Base-by-base conservation (phyloP, 345 rosid species). In the Eutrema heterophyllum region DNA sequence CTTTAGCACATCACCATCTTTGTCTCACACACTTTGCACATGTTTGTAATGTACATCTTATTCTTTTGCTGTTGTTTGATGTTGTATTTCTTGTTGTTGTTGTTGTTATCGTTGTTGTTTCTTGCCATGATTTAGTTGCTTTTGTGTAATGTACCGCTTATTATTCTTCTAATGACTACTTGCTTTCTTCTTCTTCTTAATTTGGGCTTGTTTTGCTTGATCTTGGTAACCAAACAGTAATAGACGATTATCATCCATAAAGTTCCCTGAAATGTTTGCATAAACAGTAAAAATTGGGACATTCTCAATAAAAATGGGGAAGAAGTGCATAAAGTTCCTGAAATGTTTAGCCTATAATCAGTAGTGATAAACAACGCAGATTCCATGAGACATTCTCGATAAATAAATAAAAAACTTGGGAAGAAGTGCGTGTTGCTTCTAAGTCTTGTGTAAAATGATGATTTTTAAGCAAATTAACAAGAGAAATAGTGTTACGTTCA, bases 41-140 rank as follows among this genome's bases (percentile, higher is more conserved):
- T 73, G 49, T 35, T 55, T 73, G 77, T 64, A 54, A 55, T 45
- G 57, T 63, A 21, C n/a, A n/a, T 62, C 16, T 51, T 51, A 30
- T 72, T 51, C 24, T 24, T 64, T 55, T 44, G 16, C 14, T 44
- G 21, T 64, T 46, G 70, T 35, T 33, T 62, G 62, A 62, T 68
- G 32, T 6, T 69, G 73, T 69, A 5, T 9, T 41, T 27, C 8
- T 29, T 65, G 7, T 38, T 65, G 5, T 33, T 50, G 5, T 56
- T 30, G 13, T 27, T 62, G 53, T 48, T 9, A 0, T 48, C 1
- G 36, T 53, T 39, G 27, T 53, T 30, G 33, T 30, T 11, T 69
- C 33, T 27, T 72, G 38, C 10, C 27, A 32, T 63, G 48, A 33
- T 44, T 43, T 3, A 33, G 29, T 63, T 43, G 55, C 30, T 64